These are phyloP conservation scores for Rhododendron griersonianum DNA, from an alignment of 148 eudicot species.

Conservation along the genomic window DNA sequence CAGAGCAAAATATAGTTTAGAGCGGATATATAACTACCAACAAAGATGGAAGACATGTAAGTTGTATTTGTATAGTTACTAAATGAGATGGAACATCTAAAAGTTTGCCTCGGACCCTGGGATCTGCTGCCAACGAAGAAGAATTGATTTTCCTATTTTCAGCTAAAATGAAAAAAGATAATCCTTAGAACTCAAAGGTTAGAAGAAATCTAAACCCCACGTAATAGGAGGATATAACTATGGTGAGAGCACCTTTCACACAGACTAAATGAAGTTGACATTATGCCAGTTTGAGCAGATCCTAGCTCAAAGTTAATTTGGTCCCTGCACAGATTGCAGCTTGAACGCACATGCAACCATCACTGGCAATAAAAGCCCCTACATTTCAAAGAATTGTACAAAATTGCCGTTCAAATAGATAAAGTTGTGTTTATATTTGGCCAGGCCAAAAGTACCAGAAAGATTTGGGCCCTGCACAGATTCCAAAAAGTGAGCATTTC, in stretches of 20 bases:
- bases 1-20: too few species aligned
- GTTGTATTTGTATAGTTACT: too few species aligned
- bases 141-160: too few species aligned
- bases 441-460: not conserved
- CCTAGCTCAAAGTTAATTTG: not conserved
- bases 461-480: too few species aligned
- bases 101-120: too few species aligned
- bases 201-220: not conserved
- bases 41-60: too few species aligned
- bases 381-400: not conserved
- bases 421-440: not conserved
- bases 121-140: too few species aligned
- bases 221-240: not conserved
- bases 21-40: too few species aligned
- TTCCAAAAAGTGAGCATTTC: too few species aligned
- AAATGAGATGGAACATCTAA: too few species aligned
- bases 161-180: too few species aligned
- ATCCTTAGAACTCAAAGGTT: not conserved
- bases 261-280: not conserved
- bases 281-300: not conserved
- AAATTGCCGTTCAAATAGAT: not conserved
- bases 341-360: not conserved
- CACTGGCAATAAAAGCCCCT: not conserved
- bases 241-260: not conserved
- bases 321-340: not conserved